Base-by-base conservation (phyloP, 148 eudicot species). In the Drosera capensis region DNA sequence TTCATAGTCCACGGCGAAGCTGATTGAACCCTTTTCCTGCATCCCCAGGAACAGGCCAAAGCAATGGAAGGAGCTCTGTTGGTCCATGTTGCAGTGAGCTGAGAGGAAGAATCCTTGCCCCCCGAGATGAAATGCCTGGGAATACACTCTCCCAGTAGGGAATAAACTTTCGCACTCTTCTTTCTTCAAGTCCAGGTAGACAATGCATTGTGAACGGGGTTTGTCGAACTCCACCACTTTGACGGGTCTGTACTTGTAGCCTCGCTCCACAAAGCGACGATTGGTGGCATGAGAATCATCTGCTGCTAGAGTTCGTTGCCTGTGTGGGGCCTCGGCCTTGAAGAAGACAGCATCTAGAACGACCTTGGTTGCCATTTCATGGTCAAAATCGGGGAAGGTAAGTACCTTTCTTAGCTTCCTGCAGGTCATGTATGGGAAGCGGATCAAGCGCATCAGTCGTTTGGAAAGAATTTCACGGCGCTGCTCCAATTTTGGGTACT, bases 71-170 rank as follows among this genome's bases (percentile, higher is more conserved):
- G 92, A 64, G 69, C 86, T 81, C 50, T 80, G 95, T 31, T 86
- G 95, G 55, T 86, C 95, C 92, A 81, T 72, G 65, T 86, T 86
- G 64, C 95, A 86, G 48, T 86, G 95, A 20, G 95, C 95, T 0
- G 95, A 86, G 13, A 86, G 73, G 57, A 86, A 86, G 58, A 86
- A 86, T 17, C 95, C 95, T 67, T 86, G 95, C 14, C 95, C 92
- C 2, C 95, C 95, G 35, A 86, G 65, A 58, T 86, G 95, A 41
- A 86, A 86, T 17, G 95, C 95, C 52, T 86, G 95, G 19, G 95
- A 86, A 58, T 86, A 86, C 0, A 86, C 86, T 17, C 95, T 52
- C 3, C 95, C 95, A 0, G 86, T 72, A 36, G 95, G 95, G 63
- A 72, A 80, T 20, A 86, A 60, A 45, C 73, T 78, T 4, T 67